Evolutionary conservation across 441 rosid genomes (phyloP), one percentile per base, ranked within the genome.

Genomic region (Croton laevigatus): DNA sequence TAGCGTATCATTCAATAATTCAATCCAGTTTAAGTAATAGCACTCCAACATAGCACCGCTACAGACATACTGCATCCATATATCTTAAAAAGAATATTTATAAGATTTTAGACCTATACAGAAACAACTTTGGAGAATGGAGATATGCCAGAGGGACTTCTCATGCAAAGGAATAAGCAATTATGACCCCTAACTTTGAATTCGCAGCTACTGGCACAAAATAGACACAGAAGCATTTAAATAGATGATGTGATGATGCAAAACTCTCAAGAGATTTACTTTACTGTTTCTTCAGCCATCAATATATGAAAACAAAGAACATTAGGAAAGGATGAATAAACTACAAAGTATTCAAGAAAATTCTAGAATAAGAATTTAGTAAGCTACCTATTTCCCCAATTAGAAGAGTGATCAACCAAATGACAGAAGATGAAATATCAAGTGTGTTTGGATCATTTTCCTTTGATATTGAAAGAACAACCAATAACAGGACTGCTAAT

Each of bases 351-450:
- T 11, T 44, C n/a, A 53, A 44, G 22, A 52, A 68, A 65, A 46
- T 32, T 0, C 5, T 27, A 53, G 22, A 58, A 44, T 40, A 36
- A 63, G 54, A 69, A 69, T 49, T 34, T 45, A 57, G 75, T 16
- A 20, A 69, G n/a, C 68, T 70, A 93, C 97, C 98, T 65, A 88
- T 75, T 72, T 89, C 97, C 80, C 93, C 96, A 16, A 83, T 67
- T 3, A 86, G 45, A 67, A 92, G 76, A 66, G 87, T 81, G 57
- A 85, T 38, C 7, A 87, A 77, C 2, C 90, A 87, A 60, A 68
- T 23, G 37, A 72, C 80, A 68, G 81, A 73, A 62, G 88, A 80
- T 10, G 83, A 78, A 73, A 84, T 61, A 16, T 88, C 77, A 75
- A 87, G 76, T 0, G 42, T 69, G 71, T 76, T 73, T n/a, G 22